Evolutionary conservation across 2,329 filamentous ascomycete genomes (phyloP), one percentile per base, ranked within the genome.

Genomic region (Cadophora sp.): DNA sequence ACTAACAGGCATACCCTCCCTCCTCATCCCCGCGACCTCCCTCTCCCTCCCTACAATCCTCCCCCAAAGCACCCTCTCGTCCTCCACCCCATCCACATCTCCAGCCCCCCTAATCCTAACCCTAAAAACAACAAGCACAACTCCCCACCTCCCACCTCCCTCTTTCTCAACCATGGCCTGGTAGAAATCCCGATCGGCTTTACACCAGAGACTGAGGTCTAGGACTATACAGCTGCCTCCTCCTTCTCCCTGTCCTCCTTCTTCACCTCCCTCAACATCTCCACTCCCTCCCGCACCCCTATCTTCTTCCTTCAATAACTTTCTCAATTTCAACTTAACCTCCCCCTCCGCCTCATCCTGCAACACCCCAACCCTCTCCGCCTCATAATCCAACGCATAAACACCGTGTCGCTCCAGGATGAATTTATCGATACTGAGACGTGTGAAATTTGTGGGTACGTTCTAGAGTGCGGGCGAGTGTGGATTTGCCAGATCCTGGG

Each of bases 1-100:
- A 33, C 27, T 45, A 59, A 66, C 43, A 56, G 43, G 24, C 53
- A 64, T 64, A n/a, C 62, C 62, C 30, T 62, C 60, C n/a, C 48
- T 51, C 18, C 64, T 33, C 48, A 16, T 45, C 50, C 50, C 59
- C 45, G 9, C 43, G 18, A 58, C 27, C 16, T 36, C 41, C 41
- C 20, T 41, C 11, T 27, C 24, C 59, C 62, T 48, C 18, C 51
- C 27, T 18, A 48, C 39, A 47, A 64, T 48, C 51, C 62, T 64
- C 39, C 30, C 22, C 62, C 62, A 64, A 45, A 64, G 39, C 16
- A 39, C 62, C 51, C 36, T 20, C n/a, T 64, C 51, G 20, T 8
- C 13, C 27, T 55, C 62, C 62, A 58, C n/a, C 33, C 22, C 3
- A 18, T n/a, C 33, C 8, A n/a, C 53, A n/a, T n/a, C n/a, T n/a